phyloP scores from a whole-genome alignment of 2,329 filamentous ascomycete genomes.

The Cladophialophora yegresii region DNA sequence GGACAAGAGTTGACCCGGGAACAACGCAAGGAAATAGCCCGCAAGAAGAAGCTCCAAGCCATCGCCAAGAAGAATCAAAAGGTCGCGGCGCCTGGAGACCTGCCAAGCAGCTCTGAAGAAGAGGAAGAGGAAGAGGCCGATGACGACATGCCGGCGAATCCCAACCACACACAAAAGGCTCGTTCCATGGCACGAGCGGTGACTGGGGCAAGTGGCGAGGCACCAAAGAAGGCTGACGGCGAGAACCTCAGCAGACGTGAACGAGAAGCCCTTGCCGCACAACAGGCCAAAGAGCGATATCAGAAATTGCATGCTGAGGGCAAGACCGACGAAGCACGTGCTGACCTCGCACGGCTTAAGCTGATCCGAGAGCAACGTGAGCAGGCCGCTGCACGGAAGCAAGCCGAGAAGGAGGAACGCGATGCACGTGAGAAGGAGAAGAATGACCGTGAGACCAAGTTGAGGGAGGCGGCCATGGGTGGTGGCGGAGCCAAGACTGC shows the following conservation, averaged over 20 bases:
- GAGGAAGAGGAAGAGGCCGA: constrained; percentile 42
- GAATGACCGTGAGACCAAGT: constrained; percentile 45
- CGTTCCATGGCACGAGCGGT: constrained; percentile 62
- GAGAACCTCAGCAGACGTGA: constrained; percentile 66
- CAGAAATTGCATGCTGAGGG: constrained; percentile 89
- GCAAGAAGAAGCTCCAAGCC: constrained; percentile 87
- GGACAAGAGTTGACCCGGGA: constrained; percentile 69
- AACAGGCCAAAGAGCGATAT: constrained; percentile 85
- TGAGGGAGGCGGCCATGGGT: constrained; percentile 45
- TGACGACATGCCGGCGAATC: constrained; percentile 69
- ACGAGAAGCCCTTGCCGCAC: constrained; percentile 79
- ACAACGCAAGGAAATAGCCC: constrained; percentile 81
- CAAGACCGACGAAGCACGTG: constrained; percentile 93
- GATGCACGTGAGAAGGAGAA: constrained; percentile 46
- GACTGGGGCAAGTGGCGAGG: constrained; percentile 41
- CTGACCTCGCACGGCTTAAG: constrained; percentile 79
- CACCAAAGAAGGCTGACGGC: constrained; percentile 59
- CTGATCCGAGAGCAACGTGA: constrained; percentile 84
- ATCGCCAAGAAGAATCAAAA: constrained; percentile 73
- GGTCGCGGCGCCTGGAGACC: constrained; percentile 76
- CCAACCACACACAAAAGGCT: constrained; percentile 74
- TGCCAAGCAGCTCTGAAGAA: constrained; percentile 66
- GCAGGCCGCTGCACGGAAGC: constrained; percentile 77
- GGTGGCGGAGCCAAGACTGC: constrained; percentile 38
- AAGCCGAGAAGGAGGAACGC: constrained; percentile 66